Conservation (phyloP, 2,329 filamentous ascomycete genomes). For the Apiospora malaysiana region DNA sequence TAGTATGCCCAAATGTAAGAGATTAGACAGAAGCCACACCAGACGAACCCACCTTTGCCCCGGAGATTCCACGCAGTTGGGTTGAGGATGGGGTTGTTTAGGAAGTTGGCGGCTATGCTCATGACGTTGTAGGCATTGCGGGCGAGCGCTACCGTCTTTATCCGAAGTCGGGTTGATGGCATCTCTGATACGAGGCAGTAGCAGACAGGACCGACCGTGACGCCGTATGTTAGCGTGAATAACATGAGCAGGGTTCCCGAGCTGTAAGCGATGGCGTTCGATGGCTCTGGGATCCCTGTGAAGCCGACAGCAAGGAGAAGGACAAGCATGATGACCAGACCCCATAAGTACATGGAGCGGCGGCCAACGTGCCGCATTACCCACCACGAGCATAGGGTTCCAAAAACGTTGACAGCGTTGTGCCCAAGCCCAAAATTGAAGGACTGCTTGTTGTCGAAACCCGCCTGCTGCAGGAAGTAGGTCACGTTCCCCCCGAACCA, state of each 20-base stretch:
- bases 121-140: conserved; percentile 45
- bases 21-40: conserved; percentile 40
- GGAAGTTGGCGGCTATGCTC: conserved; percentile 42
- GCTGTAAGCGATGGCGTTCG: background rate
- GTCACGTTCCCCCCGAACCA: conserved; percentile 37
- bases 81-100: conserved; percentile 40
- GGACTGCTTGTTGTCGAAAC: conserved; percentile 30
- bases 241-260: conserved; percentile 37
- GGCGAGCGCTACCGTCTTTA: conserved; percentile 26
- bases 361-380: conserved; percentile 41
- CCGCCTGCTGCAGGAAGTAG: conserved; percentile 39
- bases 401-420: conserved; percentile 42
- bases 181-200: conserved; percentile 50
- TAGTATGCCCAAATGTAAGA: conserved; percentile 47
- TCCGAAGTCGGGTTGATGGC: conserved; percentile 44
- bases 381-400: conserved; percentile 45
- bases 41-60: conserved; percentile 33
- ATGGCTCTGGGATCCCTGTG: conserved; percentile 26
- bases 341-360: conserved; percentile 41
- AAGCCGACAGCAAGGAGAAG: conserved; percentile 44
- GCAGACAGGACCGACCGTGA: conserved; percentile 48
- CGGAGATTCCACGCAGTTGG: conserved; percentile 34
- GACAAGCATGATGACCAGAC: conserved; percentile 41
- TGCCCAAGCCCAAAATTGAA: conserved; percentile 37
- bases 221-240: conserved; percentile 47